Evolutionary conservation across 441 rosid genomes (phyloP), one percentile per base, ranked within the genome.

Genomic region (Cnidoscolus chayamansa): DNA sequence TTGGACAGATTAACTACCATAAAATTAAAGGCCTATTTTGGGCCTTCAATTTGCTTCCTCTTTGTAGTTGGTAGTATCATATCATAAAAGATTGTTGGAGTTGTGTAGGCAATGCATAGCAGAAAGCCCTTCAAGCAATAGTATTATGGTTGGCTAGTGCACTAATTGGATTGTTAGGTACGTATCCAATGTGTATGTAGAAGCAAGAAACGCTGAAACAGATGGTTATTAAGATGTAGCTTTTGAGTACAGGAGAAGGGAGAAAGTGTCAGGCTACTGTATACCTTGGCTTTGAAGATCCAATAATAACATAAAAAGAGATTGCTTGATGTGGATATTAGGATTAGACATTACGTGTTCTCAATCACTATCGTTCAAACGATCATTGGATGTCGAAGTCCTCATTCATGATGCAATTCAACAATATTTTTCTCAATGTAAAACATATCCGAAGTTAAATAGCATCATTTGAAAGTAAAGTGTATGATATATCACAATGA

Each of bases 241-340:
- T 78, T 25, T 86, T 83, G 86, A 83, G 90, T 84, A 56, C 57
- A 71, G 70, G 75, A 81, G 72, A 85, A 83, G 88, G 80, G 20
- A 60, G 25, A 57, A 57, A 31, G 45, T 65, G 37, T 56, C 6
- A 3, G 48, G 54, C 13, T 53, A 65, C 69, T 75, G 69, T 74
- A 71, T 82, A 71, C 80, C 89, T 84, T 87, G 71, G 86, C 84
- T 80, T 85, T 69, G 76, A 85, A 84, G 91, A 61, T n/a, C 16
- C 45, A 72, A 56, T 3, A 63, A 63, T 30, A 40, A 51, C 45
- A 60, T 15, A 49, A 40, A 32, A 40, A 40, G 68, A 81, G 72
- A 70, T 79, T 80, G 81, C 74, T 70, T 83, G 76, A 69, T 75
- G 70, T 51, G 40, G 65, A 75, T 81, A 63, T 65, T 8, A 72